These are phyloP conservation scores for Pleurotus ostreatus DNA, from an alignment of 768 basidiomycete species.

Conservation along the genomic window DNA sequence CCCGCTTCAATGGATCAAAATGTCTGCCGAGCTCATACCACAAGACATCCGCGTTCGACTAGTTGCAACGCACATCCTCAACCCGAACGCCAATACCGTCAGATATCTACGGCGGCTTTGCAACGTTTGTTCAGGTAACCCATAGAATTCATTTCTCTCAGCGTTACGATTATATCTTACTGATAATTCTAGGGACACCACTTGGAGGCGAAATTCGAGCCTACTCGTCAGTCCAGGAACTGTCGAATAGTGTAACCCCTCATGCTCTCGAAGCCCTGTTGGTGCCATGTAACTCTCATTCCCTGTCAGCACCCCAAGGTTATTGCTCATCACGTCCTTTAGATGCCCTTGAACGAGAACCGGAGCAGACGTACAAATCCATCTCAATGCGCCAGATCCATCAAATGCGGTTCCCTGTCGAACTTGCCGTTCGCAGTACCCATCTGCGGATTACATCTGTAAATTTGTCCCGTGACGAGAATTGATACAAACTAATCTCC, in stretches of 20 bases:
- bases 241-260: conserved; percentile 52
- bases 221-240: conserved; percentile 59
- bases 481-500: background rate
- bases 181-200: conserved; percentile 37
- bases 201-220: conserved; percentile 51
- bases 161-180: background rate
- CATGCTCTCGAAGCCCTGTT: conserved; percentile 46
- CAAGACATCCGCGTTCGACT: conserved; percentile 64
- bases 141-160: background rate
- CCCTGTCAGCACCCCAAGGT: background rate
- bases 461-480: conserved; percentile 18
- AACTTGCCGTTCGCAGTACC: conserved; percentile 59
- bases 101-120: conserved; percentile 75
- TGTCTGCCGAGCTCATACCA: conserved; percentile 72
- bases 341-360: conserved; percentile 53
- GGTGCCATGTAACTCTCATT: conserved; percentile 18
- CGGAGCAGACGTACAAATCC: conserved; percentile 46
- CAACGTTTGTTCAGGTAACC: conserved; percentile 57
- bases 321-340: conserved; percentile 1
- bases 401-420: conserved; percentile 69
- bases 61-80: conserved; percentile 59
- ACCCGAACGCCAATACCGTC: conserved; percentile 66
- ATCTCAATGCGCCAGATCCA: conserved; percentile 62
- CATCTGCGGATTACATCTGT: conserved; percentile 79
- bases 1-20: conserved; percentile 79